Base-by-base conservation (phyloP, 2,329 filamentous ascomycete species). In the Hypomyces perniciosus region DNA sequence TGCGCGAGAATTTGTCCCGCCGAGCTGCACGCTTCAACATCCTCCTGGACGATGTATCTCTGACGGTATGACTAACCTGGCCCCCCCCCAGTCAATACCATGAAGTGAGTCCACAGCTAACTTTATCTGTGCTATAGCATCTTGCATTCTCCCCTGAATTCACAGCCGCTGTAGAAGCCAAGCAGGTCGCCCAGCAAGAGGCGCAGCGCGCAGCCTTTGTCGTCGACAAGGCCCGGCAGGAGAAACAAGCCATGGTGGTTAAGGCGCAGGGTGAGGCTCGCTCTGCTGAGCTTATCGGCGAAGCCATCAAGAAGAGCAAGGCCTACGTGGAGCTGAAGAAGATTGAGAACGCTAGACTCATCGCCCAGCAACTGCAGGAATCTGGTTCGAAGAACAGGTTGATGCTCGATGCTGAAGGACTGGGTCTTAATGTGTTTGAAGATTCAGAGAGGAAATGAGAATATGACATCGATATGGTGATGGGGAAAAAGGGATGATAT, bases 301-400 rank as follows among this genome's bases (percentile, higher is more conserved):
- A 99, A 48, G 93, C 93, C 55, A 95, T 99, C 84, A 99, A 97
- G 88, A 99, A 97, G 86, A 95, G 81, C 77, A 87, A 91, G 75
- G 87, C 90, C 58, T 99, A 99, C 70, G 83, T 99, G 57, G 93
- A 97, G 73, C 81, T 99, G 67, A 89, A 95, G 75, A 93, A 95
- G 79, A 95, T 99, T 63, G 93, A 99, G 77, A 99, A 96, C 65
- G 93, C 93, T 6, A 81, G 89, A 59, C 80, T 83, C 51, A 95
- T 99, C 71, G 93, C 93, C n/a, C 72, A 79, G 61, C 85, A 95
- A 61, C 70, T 99, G 62, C 89, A 96, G 71, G 90, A 95, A 70
- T 80, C 79, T 52, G 88, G 88, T 54, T 85, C 88, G 68, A 85
- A 84, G 76, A 99, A 99, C 78, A 93, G 93, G 74, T 77, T 99